These are phyloP conservation scores for Alternaria sp. DNA, from an alignment of 2,329 filamentous ascomycete genomes.

Conservation along the genomic window DNA sequence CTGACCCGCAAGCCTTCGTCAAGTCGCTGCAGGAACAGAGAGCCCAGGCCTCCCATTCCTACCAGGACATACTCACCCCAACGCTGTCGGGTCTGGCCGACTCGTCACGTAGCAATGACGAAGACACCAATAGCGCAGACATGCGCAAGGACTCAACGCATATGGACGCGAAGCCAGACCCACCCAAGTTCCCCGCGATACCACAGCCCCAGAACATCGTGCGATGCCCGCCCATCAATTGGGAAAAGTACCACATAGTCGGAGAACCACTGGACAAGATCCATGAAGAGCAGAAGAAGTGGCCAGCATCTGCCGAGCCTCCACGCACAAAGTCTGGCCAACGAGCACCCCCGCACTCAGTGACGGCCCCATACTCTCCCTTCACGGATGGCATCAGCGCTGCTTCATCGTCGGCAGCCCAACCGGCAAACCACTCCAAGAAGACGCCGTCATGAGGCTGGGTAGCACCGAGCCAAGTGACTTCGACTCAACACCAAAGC, in stretches of 20 bases:
- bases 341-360: slow-evolving; percentile 58
- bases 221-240: slow-evolving; percentile 89
- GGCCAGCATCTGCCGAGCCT: slow-evolving; percentile 51
- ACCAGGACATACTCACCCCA: slow-evolving; percentile 46
- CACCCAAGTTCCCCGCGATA: slow-evolving; percentile 66
- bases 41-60: slow-evolving; percentile 42
- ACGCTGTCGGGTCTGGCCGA: slow-evolving; percentile 51
- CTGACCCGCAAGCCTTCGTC: slow-evolving; percentile 75
- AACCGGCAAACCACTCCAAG: slow-evolving; percentile 40
- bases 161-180: slow-evolving; percentile 21
- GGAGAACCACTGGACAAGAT: slow-evolving; percentile 84
- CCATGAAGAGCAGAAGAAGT: slow-evolving; percentile 77
- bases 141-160: slow-evolving; percentile 42
- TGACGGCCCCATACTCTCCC: slow-evolving; percentile 68
- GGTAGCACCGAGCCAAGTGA: slow-evolving; percentile 7
- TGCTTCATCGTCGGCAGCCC: slow-evolving; percentile 33
- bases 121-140: slow-evolving; percentile 25
- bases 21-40: slow-evolving; percentile 71
- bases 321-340: slow-evolving; percentile 44
- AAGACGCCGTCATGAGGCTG: slow-evolving; percentile 38
- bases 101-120: slow-evolving; percentile 29
- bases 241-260: slow-evolving; percentile 92
- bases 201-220: slow-evolving; percentile 83
- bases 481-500: neutral
- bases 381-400: slow-evolving; percentile 60